Conservation (phyloP, 768 basidiomycete species). For the Xanthoconium stramineum region DNA sequence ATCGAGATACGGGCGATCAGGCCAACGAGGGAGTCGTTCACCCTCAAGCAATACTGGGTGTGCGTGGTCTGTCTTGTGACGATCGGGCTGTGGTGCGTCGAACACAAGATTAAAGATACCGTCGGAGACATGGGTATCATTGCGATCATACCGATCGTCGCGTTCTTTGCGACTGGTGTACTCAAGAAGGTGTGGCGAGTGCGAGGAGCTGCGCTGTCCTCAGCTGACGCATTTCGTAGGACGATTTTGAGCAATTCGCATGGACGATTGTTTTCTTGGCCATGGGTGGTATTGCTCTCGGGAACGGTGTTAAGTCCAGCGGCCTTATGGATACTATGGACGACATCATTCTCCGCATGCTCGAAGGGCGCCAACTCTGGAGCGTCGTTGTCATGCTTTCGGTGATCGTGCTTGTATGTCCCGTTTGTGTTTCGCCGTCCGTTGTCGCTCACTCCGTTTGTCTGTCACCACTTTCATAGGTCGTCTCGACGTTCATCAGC, state of each 20-base stretch:
- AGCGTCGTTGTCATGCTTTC: constrained; percentile 70
- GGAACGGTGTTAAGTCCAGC: constrained; percentile 87
- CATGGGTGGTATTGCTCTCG: constrained; percentile 97
- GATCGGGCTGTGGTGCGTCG: constrained; percentile 88
- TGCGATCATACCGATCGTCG: constrained; percentile 87
- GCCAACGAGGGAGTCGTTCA: constrained; percentile 79
- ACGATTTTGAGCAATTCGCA: constrained; percentile 91
- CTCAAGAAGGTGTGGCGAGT: constrained; percentile 74
- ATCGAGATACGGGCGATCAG: constrained; percentile 84
- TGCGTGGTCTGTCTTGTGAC: constrained; percentile 77
- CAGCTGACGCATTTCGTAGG: constrained; percentile 42
- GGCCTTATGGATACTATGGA: constrained; percentile 85
- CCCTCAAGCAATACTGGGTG: constrained; percentile 87
- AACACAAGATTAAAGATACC: constrained; percentile 65
- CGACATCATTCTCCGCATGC: constrained; percentile 50
- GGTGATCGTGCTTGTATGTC: constrained; percentile 61
- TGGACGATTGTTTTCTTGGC: constrained; percentile 96
- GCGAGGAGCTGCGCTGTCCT: not conserved
- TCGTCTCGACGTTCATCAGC: constrained; percentile 94
- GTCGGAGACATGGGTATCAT: constrained; percentile 98
- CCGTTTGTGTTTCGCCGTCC: not conserved
- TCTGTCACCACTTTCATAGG: constrained; percentile 34
- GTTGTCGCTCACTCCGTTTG: not conserved
- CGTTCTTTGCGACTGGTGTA: constrained; percentile 92
- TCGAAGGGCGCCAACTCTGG: constrained; percentile 63